Evolutionary conservation across 2,329 filamentous ascomycete genomes (phyloP), one percentile per base, ranked within the genome.

Genomic region (Claviceps citrina): DNA sequence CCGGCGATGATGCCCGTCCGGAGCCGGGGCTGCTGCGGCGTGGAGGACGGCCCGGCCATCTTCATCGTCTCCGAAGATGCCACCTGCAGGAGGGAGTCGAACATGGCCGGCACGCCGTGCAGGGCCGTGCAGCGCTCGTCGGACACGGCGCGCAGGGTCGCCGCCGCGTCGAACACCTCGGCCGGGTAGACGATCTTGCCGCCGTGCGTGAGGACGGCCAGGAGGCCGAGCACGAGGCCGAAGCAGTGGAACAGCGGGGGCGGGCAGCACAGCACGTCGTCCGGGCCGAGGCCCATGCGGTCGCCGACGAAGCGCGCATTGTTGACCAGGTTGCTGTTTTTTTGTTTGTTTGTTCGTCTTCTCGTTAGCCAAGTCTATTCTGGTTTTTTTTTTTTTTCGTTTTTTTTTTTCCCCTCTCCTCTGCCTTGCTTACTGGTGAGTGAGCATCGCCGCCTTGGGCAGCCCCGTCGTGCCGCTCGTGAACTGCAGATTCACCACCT

Each of bases 221-320:
- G 69, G 33, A 87, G 67, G 7, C 83, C 83, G 3, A 86, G 71
- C 1, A 87, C 81, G 7, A 89, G 71, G 1, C 83, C 83, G 53
- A 89, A 89, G 63, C 82, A 89, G 63, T 91, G 84, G 65, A 91
- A 91, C 3, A 91, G 68, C 0, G 84, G 84, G 0, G 84, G 83
- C 3, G 83, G 83, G 55, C 84, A 91, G 64, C 83, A 89, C 9
- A 91, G 67, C 7, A 78, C 65, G 52, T 87, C 81, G 34, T 67
- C 63, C 3, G 71, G 61, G 0, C 73, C 76, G 13, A 89, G 67
- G 5, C 72, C 68, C 78, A 86, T 81, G 32, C 81, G 72, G 56
- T 84, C 79, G 40, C 81, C 82, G 37, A 81, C 78, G 60, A 81
- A 81, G 24, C 76, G 71, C 7, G 75, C 69, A 54, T 81, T 81